Percentiles rank a stretch among this genome's conserved stretches.
Conservation (phyloP, 2,329 filamentous ascomycete species). For the Sporothrix dimorphospora region DNA sequence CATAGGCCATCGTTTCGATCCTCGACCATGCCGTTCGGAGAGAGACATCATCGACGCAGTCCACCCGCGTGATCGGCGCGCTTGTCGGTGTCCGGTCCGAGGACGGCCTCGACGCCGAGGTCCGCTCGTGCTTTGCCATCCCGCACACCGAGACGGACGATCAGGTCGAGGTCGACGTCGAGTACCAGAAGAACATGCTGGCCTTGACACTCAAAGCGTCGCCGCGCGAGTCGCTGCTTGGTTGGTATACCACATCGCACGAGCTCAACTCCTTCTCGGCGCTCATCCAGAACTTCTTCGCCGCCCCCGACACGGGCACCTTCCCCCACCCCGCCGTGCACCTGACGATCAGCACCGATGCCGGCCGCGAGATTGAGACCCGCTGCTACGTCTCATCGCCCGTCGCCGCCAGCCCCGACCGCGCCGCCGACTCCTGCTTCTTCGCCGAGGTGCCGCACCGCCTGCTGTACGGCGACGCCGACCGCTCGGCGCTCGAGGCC, state of each 20-base stretch:
- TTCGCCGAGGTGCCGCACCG: conserved; percentile 98
- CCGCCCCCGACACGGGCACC: conserved; percentile 92
- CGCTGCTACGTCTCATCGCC: conserved; percentile 94
- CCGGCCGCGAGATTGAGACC: conserved; percentile 85
- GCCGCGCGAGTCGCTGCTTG: conserved; percentile 90
- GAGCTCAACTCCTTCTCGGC: conserved; percentile 98
- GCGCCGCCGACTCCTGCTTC: conserved; percentile 91
- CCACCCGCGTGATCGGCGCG: conserved; percentile 94
- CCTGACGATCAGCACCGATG: conserved; percentile 88
- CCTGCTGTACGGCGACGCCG: conserved; percentile 75
- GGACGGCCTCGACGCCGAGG: conserved; percentile 95
- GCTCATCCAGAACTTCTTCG: conserved; percentile 99
- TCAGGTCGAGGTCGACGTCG: conserved; percentile 99
- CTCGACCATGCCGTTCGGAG: conserved; percentile 93
- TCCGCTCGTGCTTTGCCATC: conserved; percentile 95
- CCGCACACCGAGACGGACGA: conserved; percentile 98
- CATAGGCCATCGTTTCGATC: conserved; percentile 71
- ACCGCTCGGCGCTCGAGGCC: conserved; percentile 71
- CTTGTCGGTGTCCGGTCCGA: conserved; percentile 91
- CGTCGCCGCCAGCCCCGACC: conserved; percentile 91
- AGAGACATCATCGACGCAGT: conserved; percentile 73
- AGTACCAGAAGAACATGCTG: conserved; percentile 99
- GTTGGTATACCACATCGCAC: conserved; percentile 97
- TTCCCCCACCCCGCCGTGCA: conserved; percentile 98
- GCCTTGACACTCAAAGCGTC: conserved; percentile 90